Percentiles rank a stretch among this genome's conserved stretches.
These are phyloP conservation scores for Scheffersomyces titani DNA, from an alignment of 1,139 yeast species.

Conservation along the genomic window DNA sequence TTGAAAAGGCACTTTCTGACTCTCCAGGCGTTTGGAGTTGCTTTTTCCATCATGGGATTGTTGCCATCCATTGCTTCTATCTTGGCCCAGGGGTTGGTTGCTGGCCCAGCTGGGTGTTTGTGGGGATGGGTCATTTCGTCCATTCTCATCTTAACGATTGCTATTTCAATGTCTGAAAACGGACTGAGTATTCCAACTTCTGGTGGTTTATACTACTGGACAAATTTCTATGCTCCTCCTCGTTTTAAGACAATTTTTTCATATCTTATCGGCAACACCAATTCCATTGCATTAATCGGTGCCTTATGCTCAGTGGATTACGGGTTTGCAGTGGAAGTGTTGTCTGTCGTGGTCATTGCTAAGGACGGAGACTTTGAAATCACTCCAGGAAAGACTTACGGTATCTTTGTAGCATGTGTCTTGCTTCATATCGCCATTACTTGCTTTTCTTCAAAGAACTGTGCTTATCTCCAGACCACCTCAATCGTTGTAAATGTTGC, in stretches of 20 bases:
- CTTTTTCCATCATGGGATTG: slow-evolving; percentile 54
- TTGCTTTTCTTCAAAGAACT: slow-evolving; percentile 43
- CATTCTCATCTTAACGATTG: slow-evolving; percentile 56
- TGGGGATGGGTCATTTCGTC: slow-evolving; percentile 75
- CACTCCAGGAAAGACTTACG: slow-evolving; percentile 50
- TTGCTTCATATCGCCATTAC: slow-evolving; percentile 47
- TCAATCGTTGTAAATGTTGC: slow-evolving; percentile 21
- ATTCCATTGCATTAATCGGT: slow-evolving; percentile 57
- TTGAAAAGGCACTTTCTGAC: slow-evolving; percentile 45
- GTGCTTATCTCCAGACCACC: slow-evolving; percentile 19
- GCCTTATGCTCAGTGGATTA: slow-evolving; percentile 60
- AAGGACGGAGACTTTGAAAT: slow-evolving; percentile 48
- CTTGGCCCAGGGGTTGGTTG: slow-evolving; percentile 23
- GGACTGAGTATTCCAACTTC: slow-evolving; percentile 71
- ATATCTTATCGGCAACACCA: slow-evolving; percentile 60
- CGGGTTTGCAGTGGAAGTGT: slow-evolving; percentile 56
- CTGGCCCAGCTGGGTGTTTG: slow-evolving; percentile 58
- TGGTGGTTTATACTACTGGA: slow-evolving; percentile 65
- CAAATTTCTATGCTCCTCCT: slow-evolving; percentile 51
- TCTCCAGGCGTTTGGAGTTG: slow-evolving; percentile 51
- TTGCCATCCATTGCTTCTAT: slow-evolving; percentile 47
- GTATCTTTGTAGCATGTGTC: slow-evolving; percentile 55
- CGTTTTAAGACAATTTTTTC: slow-evolving; percentile 36
- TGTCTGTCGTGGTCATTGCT: slow-evolving; percentile 52
- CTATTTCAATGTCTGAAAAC: slow-evolving; percentile 64